These are phyloP conservation scores for Leersia perrieri DNA, from an alignment of 176 grass and related monocot species.

Conservation along the genomic window DNA sequence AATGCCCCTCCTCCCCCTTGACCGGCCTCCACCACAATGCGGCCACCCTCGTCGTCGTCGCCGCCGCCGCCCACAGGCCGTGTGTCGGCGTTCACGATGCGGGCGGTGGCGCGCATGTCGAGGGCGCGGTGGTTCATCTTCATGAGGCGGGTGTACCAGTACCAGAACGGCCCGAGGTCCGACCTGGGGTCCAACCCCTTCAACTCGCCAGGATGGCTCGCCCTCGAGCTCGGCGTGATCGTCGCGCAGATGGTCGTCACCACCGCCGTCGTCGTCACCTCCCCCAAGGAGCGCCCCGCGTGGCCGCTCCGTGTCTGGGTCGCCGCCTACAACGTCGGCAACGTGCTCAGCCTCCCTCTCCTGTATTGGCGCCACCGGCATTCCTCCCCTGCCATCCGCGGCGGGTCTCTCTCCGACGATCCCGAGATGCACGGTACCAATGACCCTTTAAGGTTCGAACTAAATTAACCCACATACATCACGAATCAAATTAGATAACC, in stretches of 20 bases:
- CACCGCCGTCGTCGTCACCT: constrained; percentile 44
- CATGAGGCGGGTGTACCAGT: constrained; percentile 85
- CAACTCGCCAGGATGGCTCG: constrained; percentile 80
- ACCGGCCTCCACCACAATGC: constrained; percentile 34
- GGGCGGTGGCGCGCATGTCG: constrained; percentile 62
- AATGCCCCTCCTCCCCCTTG: constrained; percentile 18
- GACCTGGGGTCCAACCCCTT: constrained; percentile 90
- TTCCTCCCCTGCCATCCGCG: constrained; percentile 14
- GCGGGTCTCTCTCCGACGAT: constrained; percentile 23
- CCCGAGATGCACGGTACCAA: constrained; percentile 53
- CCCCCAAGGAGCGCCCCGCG: constrained; percentile 60
- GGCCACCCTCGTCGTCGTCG: constrained; percentile 10
- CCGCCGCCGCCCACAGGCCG: background rate
- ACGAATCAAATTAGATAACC: too few species aligned
- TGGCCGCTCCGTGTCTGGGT: constrained; percentile 95
- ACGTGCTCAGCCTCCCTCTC: constrained; percentile 89
- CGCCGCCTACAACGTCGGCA: constrained; percentile 75
- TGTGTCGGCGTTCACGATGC: constrained; percentile 44
- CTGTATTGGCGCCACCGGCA: constrained; percentile 87
- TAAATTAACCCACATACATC: too few species aligned
- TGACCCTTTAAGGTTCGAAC: constrained; percentile 50
- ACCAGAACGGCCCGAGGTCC: constrained; percentile 89
- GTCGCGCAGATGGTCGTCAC: constrained; percentile 55
- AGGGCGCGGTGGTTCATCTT: constrained; percentile 92
- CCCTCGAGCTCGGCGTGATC: constrained; percentile 61